Evolutionary conservation across 1,284 basidiomycete genomes (phyloP).

Genomic region (Ceratobasidium sp.): DNA sequence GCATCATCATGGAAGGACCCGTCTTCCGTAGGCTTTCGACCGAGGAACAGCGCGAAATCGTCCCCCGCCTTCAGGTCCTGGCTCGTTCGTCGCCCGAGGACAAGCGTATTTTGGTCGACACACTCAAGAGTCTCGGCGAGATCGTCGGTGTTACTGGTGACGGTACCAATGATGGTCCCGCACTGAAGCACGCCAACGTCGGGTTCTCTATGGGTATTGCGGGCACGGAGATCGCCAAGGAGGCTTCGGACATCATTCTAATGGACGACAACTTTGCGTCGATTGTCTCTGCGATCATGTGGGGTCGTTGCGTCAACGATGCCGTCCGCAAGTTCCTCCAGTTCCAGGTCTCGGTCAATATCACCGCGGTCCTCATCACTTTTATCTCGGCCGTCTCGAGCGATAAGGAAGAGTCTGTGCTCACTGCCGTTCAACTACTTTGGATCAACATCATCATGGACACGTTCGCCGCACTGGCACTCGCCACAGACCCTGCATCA

Average conservation of each 20-base stretch:
- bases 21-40: constrained; percentile 64
- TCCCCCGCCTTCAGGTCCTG: constrained; percentile 66
- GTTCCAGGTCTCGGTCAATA: constrained; percentile 97
- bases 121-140: constrained; percentile 87
- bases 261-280: constrained; percentile 99
- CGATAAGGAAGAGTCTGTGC: constrained; percentile 77
- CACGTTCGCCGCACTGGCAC: constrained; percentile 95
- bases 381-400: constrained; percentile 91
- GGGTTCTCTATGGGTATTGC: constrained; percentile 99
- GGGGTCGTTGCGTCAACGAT: constrained; percentile 99
- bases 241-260: constrained; percentile 98
- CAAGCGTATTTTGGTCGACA: constrained; percentile 93
- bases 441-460: constrained; percentile 99
- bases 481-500: constrained; percentile 95
- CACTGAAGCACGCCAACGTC: constrained; percentile 93
- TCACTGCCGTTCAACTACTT: constrained; percentile 94
- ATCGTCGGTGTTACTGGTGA: constrained; percentile 98
- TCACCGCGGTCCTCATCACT: constrained; percentile 94
- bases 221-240: constrained; percentile 98
- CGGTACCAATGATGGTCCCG: constrained; percentile 97
- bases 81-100: constrained; percentile 98
- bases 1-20: constrained; percentile 97
- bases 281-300: constrained; percentile 97
- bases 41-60: constrained; percentile 61
- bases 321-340: constrained; percentile 97